These are phyloP conservation scores for Phytophthora syringae DNA, from an alignment of 352 stramenopile genomes.

Conservation along the genomic window DNA sequence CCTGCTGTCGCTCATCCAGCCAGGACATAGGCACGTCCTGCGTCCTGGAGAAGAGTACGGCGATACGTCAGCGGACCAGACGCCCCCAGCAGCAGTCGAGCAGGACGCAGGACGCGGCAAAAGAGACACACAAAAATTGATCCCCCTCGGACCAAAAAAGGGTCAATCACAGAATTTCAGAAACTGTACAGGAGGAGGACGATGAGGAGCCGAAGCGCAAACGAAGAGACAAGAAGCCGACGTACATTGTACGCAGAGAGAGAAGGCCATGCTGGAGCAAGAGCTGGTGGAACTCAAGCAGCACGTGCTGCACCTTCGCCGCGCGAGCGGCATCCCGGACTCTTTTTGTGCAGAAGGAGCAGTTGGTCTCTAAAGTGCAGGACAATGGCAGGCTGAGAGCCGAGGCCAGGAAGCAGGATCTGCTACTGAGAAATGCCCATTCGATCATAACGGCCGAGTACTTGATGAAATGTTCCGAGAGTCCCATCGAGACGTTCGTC, in stretches of 20 bases:
- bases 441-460: slow-evolving; percentile 49
- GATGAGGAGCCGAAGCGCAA: slow-evolving; percentile 17
- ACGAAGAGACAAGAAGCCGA: slow-evolving; percentile 42
- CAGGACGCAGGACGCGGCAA: slow-evolving; percentile 3
- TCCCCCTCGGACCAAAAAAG: no score
- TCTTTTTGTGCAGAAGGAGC: slow-evolving; percentile 38
- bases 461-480: slow-evolving; percentile 38
- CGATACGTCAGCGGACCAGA: slow-evolving; percentile 27
- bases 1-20: slow-evolving; percentile 43
- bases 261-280: slow-evolving; percentile 50
- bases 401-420: slow-evolving; percentile 50
- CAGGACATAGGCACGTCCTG: background rate
- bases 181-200: slow-evolving; percentile 6
- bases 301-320: slow-evolving; percentile 36
- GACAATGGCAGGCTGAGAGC: slow-evolving; percentile 45
- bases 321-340: slow-evolving; percentile 40
- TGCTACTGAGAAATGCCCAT: slow-evolving; percentile 46
- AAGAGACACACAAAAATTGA: no score
- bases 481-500: slow-evolving; percentile 49
- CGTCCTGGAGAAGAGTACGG: slow-evolving; percentile 4
- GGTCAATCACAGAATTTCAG: background rate
- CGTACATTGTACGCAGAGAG: slow-evolving; percentile 50
- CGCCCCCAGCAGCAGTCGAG: background rate
- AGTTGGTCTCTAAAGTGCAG: slow-evolving; percentile 23
- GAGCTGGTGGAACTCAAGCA: slow-evolving; percentile 40